Conservation (phyloP, 805 yeast genomes). For the Candida maesae region DNA sequence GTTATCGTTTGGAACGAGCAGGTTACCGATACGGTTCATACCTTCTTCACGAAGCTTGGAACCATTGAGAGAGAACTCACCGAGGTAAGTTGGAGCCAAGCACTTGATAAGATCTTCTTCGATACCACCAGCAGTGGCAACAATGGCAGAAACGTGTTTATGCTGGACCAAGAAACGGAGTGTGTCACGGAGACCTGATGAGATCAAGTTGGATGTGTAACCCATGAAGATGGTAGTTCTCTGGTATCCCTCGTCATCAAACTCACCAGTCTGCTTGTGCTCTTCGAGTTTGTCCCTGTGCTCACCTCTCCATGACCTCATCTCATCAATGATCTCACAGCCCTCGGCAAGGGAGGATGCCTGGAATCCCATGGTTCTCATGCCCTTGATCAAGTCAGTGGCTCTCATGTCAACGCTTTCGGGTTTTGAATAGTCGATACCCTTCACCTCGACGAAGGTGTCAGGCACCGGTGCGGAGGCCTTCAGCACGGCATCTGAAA, state of each 20-base stretch:
- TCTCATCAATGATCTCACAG: conserved; percentile 86
- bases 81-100: conserved; percentile 92
- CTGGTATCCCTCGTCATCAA: conserved; percentile 74
- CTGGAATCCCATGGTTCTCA: conserved; percentile 97
- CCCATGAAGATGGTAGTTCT: conserved; percentile 93
- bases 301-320: conserved; percentile 92
- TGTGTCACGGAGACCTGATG: conserved; percentile 92
- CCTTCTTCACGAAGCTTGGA: conserved; percentile 85
- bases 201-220: conserved; percentile 91
- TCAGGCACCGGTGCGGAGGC: conserved; percentile 84
- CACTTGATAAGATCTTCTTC: conserved; percentile 97
- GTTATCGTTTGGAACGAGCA: conserved; percentile 96
- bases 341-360: conserved; percentile 84
- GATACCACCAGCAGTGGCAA: conserved; percentile 97
- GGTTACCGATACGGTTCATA: conserved; percentile 95
- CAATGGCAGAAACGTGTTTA: conserved; percentile 92
- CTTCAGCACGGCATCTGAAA: conserved; percentile 88
- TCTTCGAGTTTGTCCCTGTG: conserved; percentile 66
- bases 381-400: conserved; percentile 67
- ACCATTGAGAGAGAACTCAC: conserved; percentile 85
- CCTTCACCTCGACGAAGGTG: conserved; percentile 72
- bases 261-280: conserved; percentile 67
- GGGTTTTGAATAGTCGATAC: conserved; percentile 84
- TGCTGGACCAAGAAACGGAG: conserved; percentile 85
- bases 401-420: conserved; percentile 77